These are phyloP conservation scores for Penicillium nucicola DNA, from an alignment of 495 filamentous ascomycete genomes.

Conservation along the genomic window DNA sequence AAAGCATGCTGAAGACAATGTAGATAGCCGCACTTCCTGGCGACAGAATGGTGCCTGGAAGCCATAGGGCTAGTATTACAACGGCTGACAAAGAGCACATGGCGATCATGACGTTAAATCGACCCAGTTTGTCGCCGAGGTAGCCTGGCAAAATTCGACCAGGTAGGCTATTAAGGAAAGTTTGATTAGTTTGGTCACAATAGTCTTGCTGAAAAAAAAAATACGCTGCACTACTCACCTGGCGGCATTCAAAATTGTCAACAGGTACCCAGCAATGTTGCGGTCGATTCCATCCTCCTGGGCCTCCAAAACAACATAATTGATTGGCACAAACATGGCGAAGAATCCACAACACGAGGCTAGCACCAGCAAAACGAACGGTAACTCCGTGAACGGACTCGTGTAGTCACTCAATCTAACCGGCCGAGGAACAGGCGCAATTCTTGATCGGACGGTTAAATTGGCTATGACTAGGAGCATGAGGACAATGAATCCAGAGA, in stretches of 20 bases:
- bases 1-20: conserved; percentile 25
- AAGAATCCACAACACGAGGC: conserved; percentile 13
- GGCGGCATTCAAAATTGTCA: conserved; percentile 12
- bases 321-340: conserved; percentile 16
- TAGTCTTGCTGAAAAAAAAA: no score
- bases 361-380: conserved; percentile 9
- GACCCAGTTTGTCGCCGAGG: conserved; percentile 47
- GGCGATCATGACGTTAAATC: conserved; percentile 9
- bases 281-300: conserved; percentile 8
- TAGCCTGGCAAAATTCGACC: conserved; percentile 54
- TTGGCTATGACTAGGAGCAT: conserved; percentile 28
- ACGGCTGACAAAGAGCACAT: conserved; percentile 23
- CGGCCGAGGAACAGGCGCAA: conserved; percentile 12
- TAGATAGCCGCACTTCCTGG: conserved; percentile 15
- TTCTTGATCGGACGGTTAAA: conserved; percentile 28
- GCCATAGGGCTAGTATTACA: conserved; percentile 26
- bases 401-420: conserved; percentile 4
- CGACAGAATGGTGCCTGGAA: conserved; percentile 11
- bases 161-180: conserved; percentile 22
- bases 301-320: conserved; percentile 12
- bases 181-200: no score
- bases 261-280: conserved; percentile 8
- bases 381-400: conserved; percentile 3
- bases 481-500: conserved; percentile 38
- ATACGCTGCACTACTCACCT: conserved; percentile 5